Evolutionary conservation across 108 stramenopile species (phyloP).

Genomic region (Cyclotella atomus): DNA sequence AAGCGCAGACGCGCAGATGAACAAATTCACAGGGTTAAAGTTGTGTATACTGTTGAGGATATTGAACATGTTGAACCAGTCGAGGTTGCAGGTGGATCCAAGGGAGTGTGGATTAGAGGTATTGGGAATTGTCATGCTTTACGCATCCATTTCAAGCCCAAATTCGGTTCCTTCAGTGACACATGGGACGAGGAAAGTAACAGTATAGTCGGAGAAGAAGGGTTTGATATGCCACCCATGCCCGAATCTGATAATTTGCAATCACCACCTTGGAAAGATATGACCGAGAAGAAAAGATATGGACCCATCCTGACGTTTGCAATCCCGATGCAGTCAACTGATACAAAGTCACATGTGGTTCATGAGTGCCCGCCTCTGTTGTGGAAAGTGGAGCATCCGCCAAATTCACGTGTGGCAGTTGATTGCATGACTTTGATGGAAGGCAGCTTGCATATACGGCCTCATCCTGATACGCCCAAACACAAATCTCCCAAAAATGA

Average conservation of each 20-base stretch:
- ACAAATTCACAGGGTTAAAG: constrained; percentile 52
- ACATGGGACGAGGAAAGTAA: neutral
- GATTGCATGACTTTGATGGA: constrained; percentile 82
- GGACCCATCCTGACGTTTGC: constrained; percentile 54
- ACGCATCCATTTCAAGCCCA: constrained; percentile 62
- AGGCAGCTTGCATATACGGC: constrained; percentile 54
- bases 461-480: constrained; percentile 8
- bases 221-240: constrained; percentile 32
- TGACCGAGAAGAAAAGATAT: constrained; percentile 1
- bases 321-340: constrained; percentile 42
- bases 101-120: constrained; percentile 63
- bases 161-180: constrained; percentile 32
- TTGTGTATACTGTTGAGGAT: constrained; percentile 45
- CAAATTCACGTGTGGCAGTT: constrained; percentile 51
- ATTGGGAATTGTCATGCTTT: constrained; percentile 77
- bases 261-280: constrained; percentile 30
- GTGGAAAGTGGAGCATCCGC: constrained; percentile 84
- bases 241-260: constrained; percentile 29
- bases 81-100: neutral
- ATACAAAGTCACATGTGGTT: constrained; percentile 15
- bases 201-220: constrained; percentile 7
- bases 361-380: constrained; percentile 67
- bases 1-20: constrained; percentile 21
- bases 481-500: neutral
- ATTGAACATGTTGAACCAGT: constrained; percentile 42